Base-by-base conservation (phyloP, 495 filamentous ascomycete species). In the Penicillium manginii region DNA sequence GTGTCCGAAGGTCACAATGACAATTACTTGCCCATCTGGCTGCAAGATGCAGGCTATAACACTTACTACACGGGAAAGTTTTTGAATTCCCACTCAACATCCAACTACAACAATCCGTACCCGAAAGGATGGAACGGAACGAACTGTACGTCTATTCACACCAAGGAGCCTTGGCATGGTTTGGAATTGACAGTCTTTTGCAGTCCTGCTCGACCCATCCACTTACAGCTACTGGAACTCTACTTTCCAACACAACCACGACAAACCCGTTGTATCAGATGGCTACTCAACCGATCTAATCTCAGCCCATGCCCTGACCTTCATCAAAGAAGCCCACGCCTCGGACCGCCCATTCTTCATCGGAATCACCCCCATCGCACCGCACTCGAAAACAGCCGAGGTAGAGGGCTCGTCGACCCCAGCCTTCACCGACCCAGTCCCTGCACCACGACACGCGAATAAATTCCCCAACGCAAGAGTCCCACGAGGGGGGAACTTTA, bases 21-120 rank as follows among this genome's bases (percentile, higher is more conserved):
- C 1, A 73, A 79, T 48, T 87, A 81, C 53, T 77, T 88, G 2
- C 85, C 85, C 2, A 56, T 86, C 9, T 88, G 85, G 85, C 71
- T 88, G 2, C 83, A 87, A 56, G 57, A 79, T 10, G 79, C 79
- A 2, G 84, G 84, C 9, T 87, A 87, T 63, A 77, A 82, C 57
- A 88, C 85, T 1, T 86, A 84, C 66, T 87, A 86, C 66, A 83
- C 80, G 3, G 85, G 86, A 35, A 88, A 88, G 67, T 73, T 88
- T 1, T 84, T 85, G 65, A 88, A 88, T 62, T 76, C 71, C 2
- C 82, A 85, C 59, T 77, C 74, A 0, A 65, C 77, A 3, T 60
- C 77, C 12, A 84, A 83, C 58, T 85, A 84, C 65, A 23, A 83
- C 18, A 18, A 17, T 19, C 40, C 18, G 19, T 45, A 18, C 3